phyloP scores from a whole-genome alignment of 2,329 filamentous ascomycete species.

The Curvularia spicifera region DNA sequence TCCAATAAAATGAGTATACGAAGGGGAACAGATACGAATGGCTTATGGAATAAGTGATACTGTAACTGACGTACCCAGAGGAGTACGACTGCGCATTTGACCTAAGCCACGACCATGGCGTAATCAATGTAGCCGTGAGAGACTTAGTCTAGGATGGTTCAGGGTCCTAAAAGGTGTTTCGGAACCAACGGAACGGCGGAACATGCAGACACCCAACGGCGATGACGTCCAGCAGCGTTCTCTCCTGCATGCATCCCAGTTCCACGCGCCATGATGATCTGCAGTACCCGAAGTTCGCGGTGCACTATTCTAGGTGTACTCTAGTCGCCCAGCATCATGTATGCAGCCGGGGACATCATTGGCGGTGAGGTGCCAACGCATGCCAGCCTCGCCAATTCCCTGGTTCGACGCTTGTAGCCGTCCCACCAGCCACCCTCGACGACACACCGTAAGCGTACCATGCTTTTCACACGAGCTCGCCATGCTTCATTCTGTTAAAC shows the following conservation, averaged over 20 bases:
- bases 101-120: background rate
- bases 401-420: constrained; percentile 23
- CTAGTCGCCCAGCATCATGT: constrained; percentile 18
- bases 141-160: background rate
- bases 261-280: background rate
- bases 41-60: background rate
- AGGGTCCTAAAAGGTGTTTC: background rate
- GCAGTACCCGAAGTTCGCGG: background rate
- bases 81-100: background rate
- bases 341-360: constrained; percentile 23
- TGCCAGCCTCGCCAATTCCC: constrained; percentile 46
- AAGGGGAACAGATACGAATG: background rate
- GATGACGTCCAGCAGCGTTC: constrained; percentile 5
- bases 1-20: background rate
- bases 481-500: constrained; percentile 26
- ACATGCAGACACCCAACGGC: background rate
- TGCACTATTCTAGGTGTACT: background rate
- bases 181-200: constrained; percentile 11
- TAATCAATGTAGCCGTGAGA: background rate
- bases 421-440: constrained; percentile 42
- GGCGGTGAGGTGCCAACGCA: constrained; percentile 39
- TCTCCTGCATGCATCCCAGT: background rate
- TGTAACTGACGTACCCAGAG: background rate
- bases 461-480: constrained; percentile 8
- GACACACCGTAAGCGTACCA: constrained; percentile 8